Evolutionary conservation across 805 yeast genomes (phyloP).

Genomic region (Saccharomycopsis schoenii): DNA sequence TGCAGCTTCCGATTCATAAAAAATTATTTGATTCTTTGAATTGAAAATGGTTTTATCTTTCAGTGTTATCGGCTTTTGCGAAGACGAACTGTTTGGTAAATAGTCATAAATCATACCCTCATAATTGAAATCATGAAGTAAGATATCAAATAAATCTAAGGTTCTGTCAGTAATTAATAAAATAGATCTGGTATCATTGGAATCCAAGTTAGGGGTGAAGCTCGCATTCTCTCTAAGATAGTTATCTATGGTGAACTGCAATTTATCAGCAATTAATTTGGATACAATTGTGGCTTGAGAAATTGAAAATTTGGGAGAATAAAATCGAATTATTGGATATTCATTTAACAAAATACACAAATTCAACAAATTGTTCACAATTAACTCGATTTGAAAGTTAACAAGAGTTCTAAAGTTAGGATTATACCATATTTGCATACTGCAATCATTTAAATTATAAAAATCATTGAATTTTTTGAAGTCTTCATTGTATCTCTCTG

Average conservation of each 20-base stretch:
- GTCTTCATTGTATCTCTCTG: conserved; percentile 5
- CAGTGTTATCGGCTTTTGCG: conserved; percentile 21
- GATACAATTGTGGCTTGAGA: conserved; percentile 54
- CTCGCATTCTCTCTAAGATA: conserved; percentile 62
- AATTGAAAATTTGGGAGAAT: conserved; percentile 41
- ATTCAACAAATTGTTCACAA: conserved; percentile 59
- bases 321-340: conserved; percentile 76
- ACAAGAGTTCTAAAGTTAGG: conserved; percentile 52
- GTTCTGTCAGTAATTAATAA: conserved; percentile 76
- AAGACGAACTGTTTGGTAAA: conserved; percentile 24
- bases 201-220: conserved; percentile 40
- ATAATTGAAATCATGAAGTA: conserved; percentile 82
- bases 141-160: conserved; percentile 71
- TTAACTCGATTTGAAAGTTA: conserved; percentile 42
- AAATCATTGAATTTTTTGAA: conserved; percentile 4
- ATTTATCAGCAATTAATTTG: conserved; percentile 57
- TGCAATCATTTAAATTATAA: conserved; percentile 26
- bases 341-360: conserved; percentile 76
- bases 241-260: conserved; percentile 63
- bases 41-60: conserved; percentile 34
- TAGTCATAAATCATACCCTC: conserved; percentile 85
- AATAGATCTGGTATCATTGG: conserved; percentile 53
- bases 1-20: conserved; percentile 48
- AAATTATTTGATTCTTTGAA: conserved; percentile 19
- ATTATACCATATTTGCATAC: conserved; percentile 68